Conservation (phyloP, 2,329 filamentous ascomycete species). For the Stagonosporopsis tanaceti region DNA sequence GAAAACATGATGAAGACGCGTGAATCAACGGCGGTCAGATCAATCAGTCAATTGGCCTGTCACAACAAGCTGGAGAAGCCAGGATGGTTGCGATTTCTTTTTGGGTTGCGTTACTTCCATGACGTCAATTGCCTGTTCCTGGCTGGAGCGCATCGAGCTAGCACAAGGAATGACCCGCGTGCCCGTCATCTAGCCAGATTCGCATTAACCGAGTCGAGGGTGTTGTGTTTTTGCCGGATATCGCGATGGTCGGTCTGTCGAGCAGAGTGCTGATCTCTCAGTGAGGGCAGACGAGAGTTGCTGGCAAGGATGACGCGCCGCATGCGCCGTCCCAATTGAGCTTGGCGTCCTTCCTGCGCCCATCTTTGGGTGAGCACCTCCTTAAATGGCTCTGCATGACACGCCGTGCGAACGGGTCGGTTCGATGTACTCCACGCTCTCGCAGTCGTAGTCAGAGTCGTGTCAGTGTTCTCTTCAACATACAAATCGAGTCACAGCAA, state of each 20-base stretch:
- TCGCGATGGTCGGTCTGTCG: background rate
- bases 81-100: slow-evolving; percentile 6
- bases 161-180: slow-evolving; percentile 3
- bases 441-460: background rate
- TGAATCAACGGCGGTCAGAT: background rate
- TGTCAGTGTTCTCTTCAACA: too few relatives aligned
- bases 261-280: background rate
- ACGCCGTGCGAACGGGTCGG: background rate
- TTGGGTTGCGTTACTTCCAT: background rate
- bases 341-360: background rate
- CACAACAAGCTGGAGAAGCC: slow-evolving; percentile 8
- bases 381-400: background rate
- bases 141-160: slow-evolving; percentile 14
- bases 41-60: slow-evolving; percentile 9
- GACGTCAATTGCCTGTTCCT: slow-evolving; percentile 19
- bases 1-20: slow-evolving; percentile 15
- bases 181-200: background rate
- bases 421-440: background rate
- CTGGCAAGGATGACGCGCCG: background rate
- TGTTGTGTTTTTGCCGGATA: background rate
- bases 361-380: background rate
- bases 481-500: background rate
- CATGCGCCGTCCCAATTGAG: background rate
- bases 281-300: background rate
- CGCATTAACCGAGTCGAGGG: background rate